Conservation (phyloP, 192 early-diverging fungal genomes). For the Linnemannia hyalina region DNA sequence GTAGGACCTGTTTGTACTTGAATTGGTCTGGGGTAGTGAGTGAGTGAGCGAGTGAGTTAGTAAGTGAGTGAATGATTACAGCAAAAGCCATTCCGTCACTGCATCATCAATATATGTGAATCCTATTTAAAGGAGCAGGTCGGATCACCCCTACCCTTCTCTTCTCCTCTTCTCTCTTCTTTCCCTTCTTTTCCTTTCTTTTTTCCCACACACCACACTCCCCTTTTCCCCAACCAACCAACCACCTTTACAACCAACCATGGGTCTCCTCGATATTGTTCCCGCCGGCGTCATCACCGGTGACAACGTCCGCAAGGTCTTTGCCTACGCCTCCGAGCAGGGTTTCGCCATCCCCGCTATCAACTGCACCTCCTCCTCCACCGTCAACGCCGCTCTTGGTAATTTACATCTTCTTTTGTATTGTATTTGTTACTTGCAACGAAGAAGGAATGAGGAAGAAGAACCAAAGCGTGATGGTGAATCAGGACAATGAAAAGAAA, state of each 20-base stretch:
- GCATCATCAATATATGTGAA: not conserved
- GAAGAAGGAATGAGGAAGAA: not conserved
- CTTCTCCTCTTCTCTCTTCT: not conserved
- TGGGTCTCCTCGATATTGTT: slow-evolving; percentile 88
- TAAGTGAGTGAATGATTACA: too few relatives aligned
- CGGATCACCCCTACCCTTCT: not conserved
- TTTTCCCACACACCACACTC: slow-evolving; percentile 14
- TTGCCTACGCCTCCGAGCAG: slow-evolving; percentile 81
- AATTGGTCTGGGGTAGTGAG: not conserved
- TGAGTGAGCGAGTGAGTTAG: too few relatives aligned
- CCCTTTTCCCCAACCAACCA: not conserved
- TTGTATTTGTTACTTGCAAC: not conserved
- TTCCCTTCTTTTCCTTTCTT: slow-evolving; percentile 16
- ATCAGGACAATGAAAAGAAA: not conserved
- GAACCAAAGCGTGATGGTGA: not conserved
- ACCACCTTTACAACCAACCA: slow-evolving; percentile 40
- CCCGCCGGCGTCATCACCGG: slow-evolving; percentile 94
- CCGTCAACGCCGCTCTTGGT: slow-evolving; percentile 88
- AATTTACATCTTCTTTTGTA: slow-evolving; percentile 3
- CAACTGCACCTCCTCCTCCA: slow-evolving; percentile 95
- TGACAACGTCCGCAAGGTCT: slow-evolving; percentile 89
- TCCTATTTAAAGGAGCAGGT: not conserved
- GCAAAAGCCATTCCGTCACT: not conserved
- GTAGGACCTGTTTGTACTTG: not conserved
- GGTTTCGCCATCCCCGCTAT: slow-evolving; percentile 95